Evolutionary conservation across 2,329 filamentous ascomycete species (phyloP), one percentile per base, ranked within the genome.

Genomic region (Alternaria gaisen): DNA sequence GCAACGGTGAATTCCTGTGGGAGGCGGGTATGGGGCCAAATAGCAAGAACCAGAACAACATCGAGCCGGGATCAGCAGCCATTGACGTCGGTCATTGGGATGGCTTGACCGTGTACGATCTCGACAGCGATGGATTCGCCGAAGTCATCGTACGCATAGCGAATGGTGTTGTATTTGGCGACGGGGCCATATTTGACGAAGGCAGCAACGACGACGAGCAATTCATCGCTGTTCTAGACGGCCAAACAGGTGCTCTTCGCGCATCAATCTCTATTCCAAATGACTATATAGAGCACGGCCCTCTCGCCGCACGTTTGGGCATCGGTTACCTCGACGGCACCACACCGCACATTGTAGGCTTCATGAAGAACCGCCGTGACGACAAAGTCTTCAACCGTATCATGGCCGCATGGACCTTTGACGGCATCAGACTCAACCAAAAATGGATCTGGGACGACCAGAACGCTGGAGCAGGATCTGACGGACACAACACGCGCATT

Each of bases 401-500:
- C 22, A 53, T 60, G 14, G 56, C 46, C 14, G 57, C 61, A 11
- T 63, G 57, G 61, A 58, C 57, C 9, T 63, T 63, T 24, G 46
- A 60, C 26, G 47, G 47, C 44, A 54, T 0, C 2, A 57, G 32
- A 41, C 24, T 60, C 0, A 55, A 44, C 18, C 38, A 57, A 20
- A 16, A 50, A 28, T 63, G 61, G 61, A 28, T 61, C 0, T 61
- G 38, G 41, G 54, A 61, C 34, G 46, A 61, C 30, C 12, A 54
- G 20, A 50, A 58, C 26, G 53, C 46, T 9, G 53, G 48, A 14
- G 53, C 28, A 18, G 56, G 56, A 2, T 51, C 57, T n/a, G 61
- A 63, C 20, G 61, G 57, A 20, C 61, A 63, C 43, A 63, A 60
- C 42, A 56, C 61, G 2, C 61, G 57, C 32, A 54, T 60, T 24